Evolutionary conservation across 306 rosid genomes (phyloP), one percentile per base, ranked within the genome.

Genomic region (Astragalus glycyphyllos): DNA sequence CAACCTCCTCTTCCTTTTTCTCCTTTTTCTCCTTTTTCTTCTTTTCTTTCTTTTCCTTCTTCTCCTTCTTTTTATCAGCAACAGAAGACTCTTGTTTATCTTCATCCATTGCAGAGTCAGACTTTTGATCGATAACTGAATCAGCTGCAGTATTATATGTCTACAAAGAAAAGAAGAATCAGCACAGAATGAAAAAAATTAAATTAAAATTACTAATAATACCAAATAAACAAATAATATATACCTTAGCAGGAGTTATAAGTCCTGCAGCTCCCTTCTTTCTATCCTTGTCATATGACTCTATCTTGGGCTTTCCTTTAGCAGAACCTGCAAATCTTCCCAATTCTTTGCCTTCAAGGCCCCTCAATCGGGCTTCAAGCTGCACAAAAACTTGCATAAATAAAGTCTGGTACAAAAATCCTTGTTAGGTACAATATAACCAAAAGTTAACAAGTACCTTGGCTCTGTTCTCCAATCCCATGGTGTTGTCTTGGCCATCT

Each of bases 221-320:
- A 73, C 1, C 56, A 73, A 23, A 62, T n/a, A 50, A 76, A 53
- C 4, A 53, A 61, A 41, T 3, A 59, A 62, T 78, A 71, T 78
- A 71, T 4, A 87, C 99, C 92, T 91, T 94, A 31, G 96, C 99
- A 0, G 95, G 86, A 49, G 88, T 91, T 47, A 94, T 86, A 67
- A 94, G 75, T 35, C 83, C 95, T 5, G 90, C 94, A 7, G 80
- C 72, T 71, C 95, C 96, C 69, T 91, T 87, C 96, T 94, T 94
- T 59, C 83, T 34, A 76, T 91, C 99, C 87, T 83, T 94, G 79
- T 91, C 99, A 61, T 94, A 94, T 59, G 81, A 88, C 85, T 91
- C 92, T 5, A 94, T 91, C 80, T 82, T 89, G 1, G 97, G 96
- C 54, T 91, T 94, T 66, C 97, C 97, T 80, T 89, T 94, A 46